These are phyloP conservation scores for Solanum bukasovii DNA, from an alignment of 257 asterid species.

Conservation along the genomic window DNA sequence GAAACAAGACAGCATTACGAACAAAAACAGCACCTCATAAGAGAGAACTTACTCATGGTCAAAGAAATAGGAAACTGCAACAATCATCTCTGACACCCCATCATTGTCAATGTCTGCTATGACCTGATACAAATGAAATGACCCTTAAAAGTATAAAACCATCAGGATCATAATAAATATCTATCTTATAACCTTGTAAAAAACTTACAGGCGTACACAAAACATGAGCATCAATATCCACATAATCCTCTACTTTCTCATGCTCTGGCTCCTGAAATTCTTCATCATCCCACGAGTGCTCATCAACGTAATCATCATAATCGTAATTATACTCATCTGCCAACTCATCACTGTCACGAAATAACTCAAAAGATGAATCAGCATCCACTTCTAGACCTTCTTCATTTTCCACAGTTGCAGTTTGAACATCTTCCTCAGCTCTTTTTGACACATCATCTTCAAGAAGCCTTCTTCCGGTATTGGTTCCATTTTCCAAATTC, in stretches of 20 bases:
- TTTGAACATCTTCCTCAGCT: slow-evolving; percentile 29
- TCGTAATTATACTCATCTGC: slow-evolving; percentile 96
- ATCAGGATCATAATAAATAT: not conserved
- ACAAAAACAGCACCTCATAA: not conserved
- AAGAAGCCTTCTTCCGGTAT: slow-evolving; percentile 75
- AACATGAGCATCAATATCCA: slow-evolving; percentile 87
- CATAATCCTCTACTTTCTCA: slow-evolving; percentile 77
- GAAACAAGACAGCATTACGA: not conserved
- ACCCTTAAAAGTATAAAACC: not conserved
- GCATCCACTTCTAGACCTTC: slow-evolving; percentile 88
- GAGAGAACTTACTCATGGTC: slow-evolving; percentile 74
- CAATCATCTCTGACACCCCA: slow-evolving; percentile 90
- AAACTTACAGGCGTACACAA: slow-evolving; percentile 87
- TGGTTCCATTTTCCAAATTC: slow-evolving; percentile 30
- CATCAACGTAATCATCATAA: slow-evolving; percentile 89
- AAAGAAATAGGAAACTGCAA: slow-evolving; percentile 98
- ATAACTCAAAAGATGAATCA: slow-evolving; percentile 83
- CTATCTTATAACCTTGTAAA: not conserved
- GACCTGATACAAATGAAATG: slow-evolving; percentile 39
- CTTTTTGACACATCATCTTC: slow-evolving; percentile 30
- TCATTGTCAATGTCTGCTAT: slow-evolving; percentile 97
- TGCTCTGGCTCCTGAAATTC: slow-evolving; percentile 80
- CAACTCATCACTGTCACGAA: slow-evolving; percentile 77
- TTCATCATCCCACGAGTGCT: slow-evolving; percentile 80
- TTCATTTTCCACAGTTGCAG: slow-evolving; percentile 79